phyloP scores from a whole-genome alignment of 2,329 filamentous ascomycete genomes.

The Botryosphaeria dothidea region DNA sequence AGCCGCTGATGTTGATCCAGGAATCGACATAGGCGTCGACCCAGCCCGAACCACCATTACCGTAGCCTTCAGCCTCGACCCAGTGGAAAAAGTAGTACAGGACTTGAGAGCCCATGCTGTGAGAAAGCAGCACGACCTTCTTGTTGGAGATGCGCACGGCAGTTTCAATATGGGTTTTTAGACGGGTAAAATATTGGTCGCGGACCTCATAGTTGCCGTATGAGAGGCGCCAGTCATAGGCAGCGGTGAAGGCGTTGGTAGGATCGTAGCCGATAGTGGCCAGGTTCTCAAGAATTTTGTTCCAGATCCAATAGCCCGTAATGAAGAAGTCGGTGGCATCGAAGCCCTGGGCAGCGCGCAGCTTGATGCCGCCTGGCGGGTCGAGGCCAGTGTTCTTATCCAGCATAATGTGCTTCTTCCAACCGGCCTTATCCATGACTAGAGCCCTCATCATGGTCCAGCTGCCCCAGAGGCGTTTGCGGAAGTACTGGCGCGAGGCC shows the following conservation, averaged over 20 bases:
- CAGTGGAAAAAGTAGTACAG: constrained; percentile 81
- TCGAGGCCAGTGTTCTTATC: constrained; percentile 90
- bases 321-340: constrained; percentile 96
- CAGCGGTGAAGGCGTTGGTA: constrained; percentile 67
- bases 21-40: constrained; percentile 87
- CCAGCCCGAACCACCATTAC: constrained; percentile 81
- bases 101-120: constrained; percentile 98
- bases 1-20: constrained; percentile 98
- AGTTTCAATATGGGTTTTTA: constrained; percentile 89
- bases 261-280: constrained; percentile 96
- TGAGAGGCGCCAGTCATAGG: constrained; percentile 90
- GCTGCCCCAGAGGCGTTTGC: constrained; percentile 92
- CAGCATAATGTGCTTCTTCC: constrained; percentile 97
- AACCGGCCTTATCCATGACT: constrained; percentile 87
- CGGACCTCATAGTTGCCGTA: constrained; percentile 86
- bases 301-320: constrained; percentile 96
- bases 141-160: constrained; percentile 70
- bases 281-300: constrained; percentile 95
- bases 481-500: constrained; percentile 83
- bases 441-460: constrained; percentile 99
- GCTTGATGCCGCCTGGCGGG: constrained; percentile 76
- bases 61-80: constrained; percentile 77
- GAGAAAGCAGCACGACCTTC: constrained; percentile 84
- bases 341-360: constrained; percentile 92
- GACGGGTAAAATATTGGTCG: constrained; percentile 89